Conservation (phyloP, 2,329 filamentous ascomycete genomes). For the Cercospora berteroae region DNA sequence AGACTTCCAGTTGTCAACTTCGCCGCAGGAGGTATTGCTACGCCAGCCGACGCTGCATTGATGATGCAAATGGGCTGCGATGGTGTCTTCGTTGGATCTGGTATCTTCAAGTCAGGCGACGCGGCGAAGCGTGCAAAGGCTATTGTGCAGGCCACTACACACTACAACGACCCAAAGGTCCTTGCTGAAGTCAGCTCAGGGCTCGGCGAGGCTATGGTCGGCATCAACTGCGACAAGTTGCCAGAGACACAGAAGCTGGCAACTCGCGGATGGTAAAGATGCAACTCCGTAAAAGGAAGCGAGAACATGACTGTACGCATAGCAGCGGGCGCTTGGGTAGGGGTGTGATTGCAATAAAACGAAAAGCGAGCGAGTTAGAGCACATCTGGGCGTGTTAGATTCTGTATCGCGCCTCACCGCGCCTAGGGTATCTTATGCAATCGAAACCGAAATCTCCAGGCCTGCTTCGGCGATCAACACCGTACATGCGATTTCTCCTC, state of each 20-base stretch:
- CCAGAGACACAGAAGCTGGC: conserved; percentile 77
- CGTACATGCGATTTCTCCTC: not conserved
- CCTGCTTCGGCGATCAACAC: not conserved
- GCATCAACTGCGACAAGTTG: conserved; percentile 82
- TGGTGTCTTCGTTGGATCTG: conserved; percentile 93
- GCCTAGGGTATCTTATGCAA: conserved; percentile 7
- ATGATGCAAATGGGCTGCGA: conserved; percentile 99
- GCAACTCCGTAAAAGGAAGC: not conserved
- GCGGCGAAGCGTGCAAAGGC: conserved; percentile 86
- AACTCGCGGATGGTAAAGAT: conserved; percentile 71
- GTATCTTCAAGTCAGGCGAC: conserved; percentile 96
- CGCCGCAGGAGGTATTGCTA: conserved; percentile 98
- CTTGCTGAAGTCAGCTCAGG: conserved; percentile 84
- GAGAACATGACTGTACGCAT: conserved; percentile 9
- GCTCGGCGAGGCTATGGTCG: conserved; percentile 96
- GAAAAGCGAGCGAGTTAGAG: not conserved
- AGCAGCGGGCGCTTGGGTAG: conserved; percentile 12
- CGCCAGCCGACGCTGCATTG: conserved; percentile 90
- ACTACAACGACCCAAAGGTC: conserved; percentile 81
- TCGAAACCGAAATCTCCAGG: not conserved
- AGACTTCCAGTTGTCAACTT: conserved; percentile 96
- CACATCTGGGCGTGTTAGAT: conserved; percentile 4
- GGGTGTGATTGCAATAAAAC: not conserved
- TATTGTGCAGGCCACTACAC: conserved; percentile 90
- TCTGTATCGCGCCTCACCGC: conserved; percentile 14